Conservation (phyloP, 1,284 basidiomycete genomes). For the Erythrobasidium hasegawianum region DNA sequence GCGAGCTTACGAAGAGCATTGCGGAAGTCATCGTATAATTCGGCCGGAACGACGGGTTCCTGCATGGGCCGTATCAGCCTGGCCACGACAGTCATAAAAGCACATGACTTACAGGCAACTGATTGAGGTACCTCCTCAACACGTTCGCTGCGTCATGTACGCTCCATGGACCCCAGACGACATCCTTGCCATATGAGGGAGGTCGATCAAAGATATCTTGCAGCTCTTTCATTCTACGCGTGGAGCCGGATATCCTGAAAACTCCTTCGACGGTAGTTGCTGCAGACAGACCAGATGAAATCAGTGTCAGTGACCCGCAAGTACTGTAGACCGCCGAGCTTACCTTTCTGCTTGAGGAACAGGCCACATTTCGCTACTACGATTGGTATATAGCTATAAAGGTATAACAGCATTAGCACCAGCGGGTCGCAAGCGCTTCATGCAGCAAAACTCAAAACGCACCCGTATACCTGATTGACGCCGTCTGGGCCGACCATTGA, state of each 20-base stretch:
- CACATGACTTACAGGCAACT: constrained; percentile 74
- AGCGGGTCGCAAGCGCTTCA: neutral
- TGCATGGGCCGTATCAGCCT: constrained; percentile 46
- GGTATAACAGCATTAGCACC: constrained; percentile 11
- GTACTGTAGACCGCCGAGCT: constrained; percentile 27
- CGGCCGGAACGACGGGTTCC: constrained; percentile 85
- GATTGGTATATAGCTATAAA: constrained; percentile 76
- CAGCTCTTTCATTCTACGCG: constrained; percentile 90
- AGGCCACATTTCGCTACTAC: constrained; percentile 95
- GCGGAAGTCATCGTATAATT: constrained; percentile 84
- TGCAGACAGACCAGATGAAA: constrained; percentile 45
- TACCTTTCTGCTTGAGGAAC: constrained; percentile 85
- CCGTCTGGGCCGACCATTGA: constrained; percentile 81
- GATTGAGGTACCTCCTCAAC: constrained; percentile 89
- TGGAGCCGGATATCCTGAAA: constrained; percentile 89
- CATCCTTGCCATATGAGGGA: constrained; percentile 81
- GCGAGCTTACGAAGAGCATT: constrained; percentile 63
- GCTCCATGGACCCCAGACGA: constrained; percentile 88
- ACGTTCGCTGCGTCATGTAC: constrained; percentile 96
- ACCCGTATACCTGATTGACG: constrained; percentile 58
- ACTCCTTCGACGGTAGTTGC: constrained; percentile 93
- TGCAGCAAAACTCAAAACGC: neutral
- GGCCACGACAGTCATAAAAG: constrained; percentile 12
- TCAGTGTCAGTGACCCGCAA: constrained; percentile 20
- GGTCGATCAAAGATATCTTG: constrained; percentile 85